Evolutionary conservation across 2,329 filamentous ascomycete species (phyloP), one percentile per base, ranked within the genome.

Genomic region (Allantophomopsis cytisporea): DNA sequence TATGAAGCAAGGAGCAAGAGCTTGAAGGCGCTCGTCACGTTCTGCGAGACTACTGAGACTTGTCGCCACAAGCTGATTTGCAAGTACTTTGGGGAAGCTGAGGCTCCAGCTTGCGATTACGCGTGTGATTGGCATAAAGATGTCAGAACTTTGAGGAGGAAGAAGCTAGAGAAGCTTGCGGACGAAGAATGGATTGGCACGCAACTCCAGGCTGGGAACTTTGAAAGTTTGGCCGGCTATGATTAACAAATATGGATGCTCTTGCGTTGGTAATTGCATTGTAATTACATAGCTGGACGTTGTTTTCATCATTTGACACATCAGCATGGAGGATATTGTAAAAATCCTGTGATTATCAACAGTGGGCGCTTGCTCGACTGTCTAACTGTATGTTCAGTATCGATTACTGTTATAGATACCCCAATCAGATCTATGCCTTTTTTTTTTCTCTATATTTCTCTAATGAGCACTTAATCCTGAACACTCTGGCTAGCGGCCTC

Each of bases 81-180:
- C 47, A 68, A 69, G 37, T 89, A 91, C 54, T 94, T 91, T 60
- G 83, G 81, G 2, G 83, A 89, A 54, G 57, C 55, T 13, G 54
- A 61, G 34, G 56, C 60, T 11, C 72, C 75, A 2, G 63, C 64
- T 15, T 88, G 83, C 50, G 75, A 85, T 47, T 83, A 72, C 61
- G 83, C 83, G 2, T 88, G 83, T 51, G 83, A 88, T 55, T 82
- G 75, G 63, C 83, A 85, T 54, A 87, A 86, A 58, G 79, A 87
- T 51, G 52, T 66, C 1, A 57, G 62, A 31, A 69, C 63, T 13
- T 56, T 87, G 44, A 69, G 70, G 50, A 67, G 57, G 49, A 66
- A 76, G 40, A 79, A 77, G 51, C 54, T 61, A 45, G 65, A 55
- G 40, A 71, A 72, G 1, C 51, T 80, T 43, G 71, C 69, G 14